Evolutionary conservation across 768 basidiomycete species (phyloP), one percentile per base, ranked within the genome.

Genomic region (Hygrophoropsis aurantiaca): DNA sequence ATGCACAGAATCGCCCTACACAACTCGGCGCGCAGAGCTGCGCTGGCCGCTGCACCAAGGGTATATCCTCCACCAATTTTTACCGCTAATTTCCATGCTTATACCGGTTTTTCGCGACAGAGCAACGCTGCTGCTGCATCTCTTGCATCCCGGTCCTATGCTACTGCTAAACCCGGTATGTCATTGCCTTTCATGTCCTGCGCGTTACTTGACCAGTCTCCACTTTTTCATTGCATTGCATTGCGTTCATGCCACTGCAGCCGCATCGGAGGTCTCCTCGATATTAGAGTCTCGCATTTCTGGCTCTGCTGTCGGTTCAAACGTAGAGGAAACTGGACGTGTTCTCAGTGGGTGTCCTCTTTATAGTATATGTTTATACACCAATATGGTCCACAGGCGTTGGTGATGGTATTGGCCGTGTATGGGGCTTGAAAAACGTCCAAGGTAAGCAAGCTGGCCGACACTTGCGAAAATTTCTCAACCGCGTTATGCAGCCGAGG

Each of bases 401-500:
- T 62, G 94, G 94, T 91, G 97, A 99, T 74, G 97, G 97, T 94
- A 95, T 94, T 60, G 91, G 88, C 69, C 94, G 97, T 83, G 94
- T 99, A 63, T 97, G 94, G 85, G 97, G 97, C 78, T 83, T 99
- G 66, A 87, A 75, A 75, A 99, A 99, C 69, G 97, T 99, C 64
- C 97, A 98, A 78, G 93, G 92, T 93, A 60, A 48, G 71, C 61
- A 44, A 27, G 33, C 24, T 42, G 46, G 46, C 26, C 30, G 21
- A 13, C 30, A 3, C 25, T 38, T 38, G 30, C n/a, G 16, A 36
- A 25, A 1, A 13, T 5, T 38, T 44, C 4, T 54, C 37, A 64
- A 7, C 23, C 8, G 6, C 23, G 20, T 39, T 55, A 46, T 59
- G 40, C 72, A 94, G 87, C 87, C 75, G 97, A 99, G 77, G 97